phyloP scores from a whole-genome alignment of 805 yeast species.

The Naumovozyma baii region DNA sequence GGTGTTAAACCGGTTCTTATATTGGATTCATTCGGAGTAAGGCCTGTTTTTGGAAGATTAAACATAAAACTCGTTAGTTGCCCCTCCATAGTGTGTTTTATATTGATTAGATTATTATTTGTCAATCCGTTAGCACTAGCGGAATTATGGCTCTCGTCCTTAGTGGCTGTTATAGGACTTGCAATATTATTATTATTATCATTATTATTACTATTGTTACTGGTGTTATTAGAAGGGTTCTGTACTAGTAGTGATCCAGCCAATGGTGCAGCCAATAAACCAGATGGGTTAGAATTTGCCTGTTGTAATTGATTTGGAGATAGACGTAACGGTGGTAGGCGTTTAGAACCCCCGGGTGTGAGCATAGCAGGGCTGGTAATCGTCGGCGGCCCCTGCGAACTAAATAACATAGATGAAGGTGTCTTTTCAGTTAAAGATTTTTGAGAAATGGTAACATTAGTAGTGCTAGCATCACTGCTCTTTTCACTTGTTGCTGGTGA shows the following conservation, averaged over 20 bases:
- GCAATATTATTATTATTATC: not conserved
- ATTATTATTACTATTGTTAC: not conserved
- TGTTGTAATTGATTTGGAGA: constrained; percentile 9
- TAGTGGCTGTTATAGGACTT: constrained; percentile 1
- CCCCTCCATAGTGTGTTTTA: constrained; percentile 2
- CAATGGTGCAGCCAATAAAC: not conserved
- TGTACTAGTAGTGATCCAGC: not conserved
- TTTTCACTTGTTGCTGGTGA: not conserved
- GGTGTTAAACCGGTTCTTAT: constrained; percentile 67
- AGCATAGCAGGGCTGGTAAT: constrained; percentile 35
- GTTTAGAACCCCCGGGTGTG: constrained; percentile 51
- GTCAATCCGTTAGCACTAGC: not conserved
- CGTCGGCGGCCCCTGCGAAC: constrained; percentile 15
- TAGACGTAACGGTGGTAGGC: constrained; percentile 36
- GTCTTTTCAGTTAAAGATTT: not conserved
- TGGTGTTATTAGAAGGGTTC: too few species aligned
- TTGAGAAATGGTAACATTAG: not conserved
- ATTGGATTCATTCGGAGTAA: constrained; percentile 70
- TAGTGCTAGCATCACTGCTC: not conserved
- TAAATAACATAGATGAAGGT: constrained; percentile 1
- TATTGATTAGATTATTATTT: not conserved
- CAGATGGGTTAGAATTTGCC: not conserved
- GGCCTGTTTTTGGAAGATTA: constrained; percentile 39
- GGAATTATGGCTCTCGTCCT: too few species aligned
- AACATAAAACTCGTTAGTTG: constrained; percentile 15